Conservation (phyloP, 352 stramenopile genomes). For the Phytopythium helicoides region DNA sequence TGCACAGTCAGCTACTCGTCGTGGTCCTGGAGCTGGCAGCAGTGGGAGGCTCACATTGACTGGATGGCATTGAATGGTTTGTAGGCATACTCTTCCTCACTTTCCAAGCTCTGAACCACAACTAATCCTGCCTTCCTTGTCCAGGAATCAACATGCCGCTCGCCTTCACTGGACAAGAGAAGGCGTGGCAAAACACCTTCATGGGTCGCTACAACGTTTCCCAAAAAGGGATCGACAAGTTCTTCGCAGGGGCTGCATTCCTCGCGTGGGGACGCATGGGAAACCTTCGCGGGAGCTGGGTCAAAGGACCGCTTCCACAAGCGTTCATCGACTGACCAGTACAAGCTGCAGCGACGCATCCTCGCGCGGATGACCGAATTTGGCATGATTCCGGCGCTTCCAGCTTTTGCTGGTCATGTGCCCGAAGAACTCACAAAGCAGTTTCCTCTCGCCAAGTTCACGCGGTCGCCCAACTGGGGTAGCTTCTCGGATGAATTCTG, state of each 20-base stretch:
- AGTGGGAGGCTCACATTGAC: slow-evolving; percentile 91
- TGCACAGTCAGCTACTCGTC: slow-evolving; percentile 91
- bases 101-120: too few relatives aligned
- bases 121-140: too few relatives aligned
- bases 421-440: slow-evolving; percentile 74
- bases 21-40: slow-evolving; percentile 83
- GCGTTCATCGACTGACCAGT: slow-evolving; percentile 85
- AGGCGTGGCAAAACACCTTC: slow-evolving; percentile 88
- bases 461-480: slow-evolving; percentile 76
- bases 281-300: slow-evolving; percentile 84
- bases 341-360: slow-evolving; percentile 74
- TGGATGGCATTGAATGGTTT: slow-evolving; percentile 91
- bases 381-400: slow-evolving; percentile 89
- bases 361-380: slow-evolving; percentile 83
- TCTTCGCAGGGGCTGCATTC: slow-evolving; percentile 88
- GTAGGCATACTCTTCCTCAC: too few relatives aligned
- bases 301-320: slow-evolving; percentile 79
- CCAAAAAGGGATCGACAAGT: slow-evolving; percentile 75
- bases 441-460: slow-evolving; percentile 78
- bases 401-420: slow-evolving; percentile 87
- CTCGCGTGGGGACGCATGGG: slow-evolving; percentile 90
- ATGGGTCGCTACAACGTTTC: slow-evolving; percentile 74
- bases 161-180: slow-evolving; percentile 89
- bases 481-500: slow-evolving; percentile 79
- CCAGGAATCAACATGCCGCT: slow-evolving; percentile 89